A percentile compares a stretch with the other conserved stretches of the same genome.
phyloP scores from a whole-genome alignment of 1,284 basidiomycete genomes.

The Austropuccinia psidii region DNA sequence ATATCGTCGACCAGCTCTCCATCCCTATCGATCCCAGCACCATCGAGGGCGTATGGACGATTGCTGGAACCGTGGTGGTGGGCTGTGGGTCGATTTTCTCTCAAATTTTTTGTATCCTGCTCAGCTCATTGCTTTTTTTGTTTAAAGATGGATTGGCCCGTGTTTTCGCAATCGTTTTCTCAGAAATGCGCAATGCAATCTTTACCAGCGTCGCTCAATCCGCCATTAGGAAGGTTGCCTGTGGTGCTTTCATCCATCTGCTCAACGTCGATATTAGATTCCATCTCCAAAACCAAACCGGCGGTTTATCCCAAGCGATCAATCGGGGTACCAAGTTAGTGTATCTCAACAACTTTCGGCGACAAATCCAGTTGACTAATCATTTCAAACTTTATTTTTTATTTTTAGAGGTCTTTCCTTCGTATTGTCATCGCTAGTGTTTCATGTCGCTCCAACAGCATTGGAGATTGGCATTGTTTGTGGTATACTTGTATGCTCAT shows the following conservation, averaged over 20 bases:
- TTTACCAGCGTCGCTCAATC: conserved; percentile 37
- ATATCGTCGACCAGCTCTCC: conserved; percentile 17
- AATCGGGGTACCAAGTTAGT: conserved; percentile 37
- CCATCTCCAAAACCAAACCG: conserved; percentile 34
- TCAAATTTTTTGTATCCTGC: conserved; percentile 3
- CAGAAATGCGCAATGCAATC: conserved; percentile 34
- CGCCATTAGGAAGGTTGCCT: conserved; percentile 34
- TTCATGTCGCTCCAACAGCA: conserved; percentile 35
- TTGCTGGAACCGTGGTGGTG: conserved; percentile 33
- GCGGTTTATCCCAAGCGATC: conserved; percentile 33
- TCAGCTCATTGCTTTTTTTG: not conserved
- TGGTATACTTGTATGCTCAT: conserved; percentile 22
- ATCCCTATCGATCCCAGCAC: conserved; percentile 35
- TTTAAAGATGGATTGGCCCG: conserved; percentile 34
- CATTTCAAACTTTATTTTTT: not conserved
- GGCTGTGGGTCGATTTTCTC: conserved; percentile 17
- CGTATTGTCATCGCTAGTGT: conserved; percentile 35
- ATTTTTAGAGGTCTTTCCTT: conserved; percentile 30
- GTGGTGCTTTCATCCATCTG: conserved; percentile 28
- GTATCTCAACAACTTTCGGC: not conserved
- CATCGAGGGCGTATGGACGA: conserved; percentile 22
- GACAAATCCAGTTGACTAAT: not conserved
- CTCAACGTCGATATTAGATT: conserved; percentile 34
- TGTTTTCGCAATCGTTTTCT: conserved; percentile 19
- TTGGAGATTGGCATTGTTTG: conserved; percentile 37